A percentile compares a stretch with the other conserved stretches of the same genome.
These are phyloP conservation scores for Gnomoniopsis smithogilvyi DNA, from an alignment of 2,329 filamentous ascomycete genomes.

Conservation along the genomic window DNA sequence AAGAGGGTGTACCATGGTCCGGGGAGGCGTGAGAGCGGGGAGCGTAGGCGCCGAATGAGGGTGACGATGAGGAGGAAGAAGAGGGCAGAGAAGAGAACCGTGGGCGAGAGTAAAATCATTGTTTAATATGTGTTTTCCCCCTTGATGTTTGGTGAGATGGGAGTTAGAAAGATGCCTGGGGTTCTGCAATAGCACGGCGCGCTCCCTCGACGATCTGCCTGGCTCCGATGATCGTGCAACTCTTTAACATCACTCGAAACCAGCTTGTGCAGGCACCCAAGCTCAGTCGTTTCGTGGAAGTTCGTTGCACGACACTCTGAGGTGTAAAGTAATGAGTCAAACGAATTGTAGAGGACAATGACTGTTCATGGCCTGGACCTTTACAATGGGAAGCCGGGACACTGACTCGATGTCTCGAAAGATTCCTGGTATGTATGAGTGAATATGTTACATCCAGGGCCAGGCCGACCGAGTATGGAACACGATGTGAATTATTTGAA, in stretches of 20 bases:
- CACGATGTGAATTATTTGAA: not conserved
- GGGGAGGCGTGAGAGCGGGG: slow-evolving; percentile 41
- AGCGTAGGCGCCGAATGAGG: slow-evolving; percentile 26
- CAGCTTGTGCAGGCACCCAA: not conserved
- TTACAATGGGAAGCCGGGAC: too few relatives aligned
- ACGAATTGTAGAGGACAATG: too few relatives aligned
- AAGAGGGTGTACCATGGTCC: slow-evolving; percentile 47
- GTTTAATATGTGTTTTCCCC: not conserved
- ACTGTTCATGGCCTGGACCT: too few relatives aligned
- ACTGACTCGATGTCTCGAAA: too few relatives aligned
- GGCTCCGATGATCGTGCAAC: not conserved
- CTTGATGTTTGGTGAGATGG: not conserved
- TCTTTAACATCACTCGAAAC: not conserved
- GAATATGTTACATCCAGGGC: too few relatives aligned
- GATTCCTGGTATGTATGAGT: too few relatives aligned
- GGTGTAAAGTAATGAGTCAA: too few relatives aligned
- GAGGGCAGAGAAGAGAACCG: slow-evolving; percentile 12
- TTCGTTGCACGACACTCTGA: too few relatives aligned
- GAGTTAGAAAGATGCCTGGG: not conserved
- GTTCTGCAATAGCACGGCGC: not conserved
- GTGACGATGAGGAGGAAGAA: slow-evolving; percentile 11
- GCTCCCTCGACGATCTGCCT: not conserved
- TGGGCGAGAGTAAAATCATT: slow-evolving; percentile 22
- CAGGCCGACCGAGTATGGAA: not conserved
- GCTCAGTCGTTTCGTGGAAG: not conserved